Base-by-base conservation (phyloP, 768 basidiomycete genomes). In the Phanerochaete sordida region DNA sequence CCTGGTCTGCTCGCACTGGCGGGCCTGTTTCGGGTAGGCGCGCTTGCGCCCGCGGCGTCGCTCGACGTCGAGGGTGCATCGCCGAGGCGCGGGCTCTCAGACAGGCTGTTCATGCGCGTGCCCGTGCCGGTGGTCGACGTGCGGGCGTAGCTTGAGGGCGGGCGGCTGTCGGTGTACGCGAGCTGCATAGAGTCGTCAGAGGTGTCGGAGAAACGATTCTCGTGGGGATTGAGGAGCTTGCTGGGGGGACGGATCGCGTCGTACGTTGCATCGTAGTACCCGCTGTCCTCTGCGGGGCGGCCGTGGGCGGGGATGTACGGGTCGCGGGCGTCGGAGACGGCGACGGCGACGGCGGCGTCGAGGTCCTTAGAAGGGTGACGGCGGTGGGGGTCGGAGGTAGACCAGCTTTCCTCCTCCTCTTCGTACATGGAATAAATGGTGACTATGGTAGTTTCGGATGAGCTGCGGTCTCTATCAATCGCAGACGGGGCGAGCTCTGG, bases 361-460 rank as follows among this genome's bases (percentile, higher is more conserved):
- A 66, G 57, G 66, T 77, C 77, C 57, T 77, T 76, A 46, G 74
- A 68, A 33, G 66, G 72, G 49, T 69, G 75, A 62, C 74, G 75
- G 45, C 49, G 43, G 57, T 60, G 66, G 54, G 60, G 64, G 53
- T 65, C 60, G 60, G 75, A 70, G 65, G 73, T 68, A 69, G 76
- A 68, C 80, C 82, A 85, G 76, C 81, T 81, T 54, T 76, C 71
- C 54, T 75, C 68, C 59, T 85, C 83, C 70, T 87, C 86, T 56
- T 84, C 84, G 71, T 93, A 93, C 91, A 92, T 92, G 51, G 88
- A 91, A 71, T 91, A 93, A 58, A 93, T 93, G 56, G 88, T 86
- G 69, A 88, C 84, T 69, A 93, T 89, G 13, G 90, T 84, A 51
- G 87, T 84, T 66, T 90, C 90, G 13, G 88, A 84, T 0, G 87